phyloP scores from a whole-genome alignment of 164 flowering plant genomes.

The Dillenia turbinata region DNA sequence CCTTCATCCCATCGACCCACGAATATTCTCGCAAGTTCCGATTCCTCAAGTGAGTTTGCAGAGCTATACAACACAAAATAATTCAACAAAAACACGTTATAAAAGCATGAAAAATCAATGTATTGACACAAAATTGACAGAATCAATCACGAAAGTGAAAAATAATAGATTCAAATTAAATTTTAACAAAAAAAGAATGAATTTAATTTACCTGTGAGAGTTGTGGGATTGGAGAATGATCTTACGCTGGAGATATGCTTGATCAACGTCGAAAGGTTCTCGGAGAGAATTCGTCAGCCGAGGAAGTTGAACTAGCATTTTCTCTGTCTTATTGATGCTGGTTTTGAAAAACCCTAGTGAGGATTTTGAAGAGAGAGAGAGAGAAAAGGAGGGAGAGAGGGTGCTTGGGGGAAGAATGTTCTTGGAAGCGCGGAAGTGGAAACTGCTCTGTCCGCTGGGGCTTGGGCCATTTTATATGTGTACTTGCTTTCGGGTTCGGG shows the following conservation, averaged over 20 bases:
- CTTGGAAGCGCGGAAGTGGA: too few species aligned
- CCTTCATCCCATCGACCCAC: conserved; percentile 86
- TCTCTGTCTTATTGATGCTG: not conserved
- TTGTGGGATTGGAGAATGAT: conserved; percentile 45
- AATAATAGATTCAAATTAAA: not conserved
- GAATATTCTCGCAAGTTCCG: conserved; percentile 72
- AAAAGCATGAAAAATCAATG: not conserved
- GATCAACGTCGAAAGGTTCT: conserved; percentile 77
- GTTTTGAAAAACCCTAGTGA: too few species aligned
- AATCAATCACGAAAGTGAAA: too few species aligned
- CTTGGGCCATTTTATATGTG: too few species aligned
- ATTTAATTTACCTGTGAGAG: conserved; percentile 35
- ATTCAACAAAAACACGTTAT: conserved; percentile 4
- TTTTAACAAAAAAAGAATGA: not conserved
- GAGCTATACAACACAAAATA: conserved; percentile 22
- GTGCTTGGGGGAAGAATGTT: too few species aligned
- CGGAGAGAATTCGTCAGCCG: conserved; percentile 77
- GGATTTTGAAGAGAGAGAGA: too few species aligned
- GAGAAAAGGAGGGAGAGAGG: too few species aligned
- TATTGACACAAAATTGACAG: not conserved
- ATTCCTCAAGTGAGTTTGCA: conserved; percentile 49
- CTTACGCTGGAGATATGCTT: conserved; percentile 80
- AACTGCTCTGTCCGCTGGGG: too few species aligned
- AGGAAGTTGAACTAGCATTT: conserved; percentile 77
- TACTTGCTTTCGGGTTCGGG: too few species aligned